phyloP scores from a whole-genome alignment of 306 rosid genomes.

The Crotalaria pallida region DNA sequence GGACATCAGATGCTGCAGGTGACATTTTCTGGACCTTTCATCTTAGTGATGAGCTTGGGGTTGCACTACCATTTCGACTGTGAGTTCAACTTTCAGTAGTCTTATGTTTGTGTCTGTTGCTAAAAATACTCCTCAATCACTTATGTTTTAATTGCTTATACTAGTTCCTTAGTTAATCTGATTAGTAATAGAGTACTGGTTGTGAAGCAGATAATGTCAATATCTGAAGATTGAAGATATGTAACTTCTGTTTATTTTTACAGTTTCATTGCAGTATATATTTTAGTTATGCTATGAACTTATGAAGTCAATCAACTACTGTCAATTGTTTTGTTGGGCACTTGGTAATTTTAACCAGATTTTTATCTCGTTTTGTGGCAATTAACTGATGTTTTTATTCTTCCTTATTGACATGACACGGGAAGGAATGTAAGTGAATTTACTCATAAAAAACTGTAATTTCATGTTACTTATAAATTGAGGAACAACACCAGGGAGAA shows the following conservation, averaged over 20 bases:
- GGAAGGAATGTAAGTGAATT: not conserved
- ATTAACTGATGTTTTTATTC: too few relatives aligned
- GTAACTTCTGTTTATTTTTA: not conserved
- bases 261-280: not conserved
- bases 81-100: not conserved
- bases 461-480: not conserved
- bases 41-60: constrained; percentile 38
- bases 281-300: not conserved
- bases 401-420: not conserved
- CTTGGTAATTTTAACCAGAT: not conserved
- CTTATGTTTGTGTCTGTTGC: not conserved
- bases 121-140: not conserved
- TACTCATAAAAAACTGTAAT: not conserved
- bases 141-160: not conserved
- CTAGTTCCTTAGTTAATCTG: not conserved
- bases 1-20: constrained; percentile 47
- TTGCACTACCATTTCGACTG: constrained; percentile 16
- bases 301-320: not conserved
- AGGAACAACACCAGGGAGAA: not conserved
- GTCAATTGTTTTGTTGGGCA: not conserved
- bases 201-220: constrained; percentile 7
- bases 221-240: not conserved
- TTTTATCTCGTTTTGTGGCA: too few relatives aligned
- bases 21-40: constrained; percentile 47
- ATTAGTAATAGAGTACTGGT: not conserved